Percentiles rank a stretch among this genome's conserved stretches.
Evolutionary conservation across 2,329 filamentous ascomycete genomes (phyloP).

Genomic region (Sporothrix luriei): DNA sequence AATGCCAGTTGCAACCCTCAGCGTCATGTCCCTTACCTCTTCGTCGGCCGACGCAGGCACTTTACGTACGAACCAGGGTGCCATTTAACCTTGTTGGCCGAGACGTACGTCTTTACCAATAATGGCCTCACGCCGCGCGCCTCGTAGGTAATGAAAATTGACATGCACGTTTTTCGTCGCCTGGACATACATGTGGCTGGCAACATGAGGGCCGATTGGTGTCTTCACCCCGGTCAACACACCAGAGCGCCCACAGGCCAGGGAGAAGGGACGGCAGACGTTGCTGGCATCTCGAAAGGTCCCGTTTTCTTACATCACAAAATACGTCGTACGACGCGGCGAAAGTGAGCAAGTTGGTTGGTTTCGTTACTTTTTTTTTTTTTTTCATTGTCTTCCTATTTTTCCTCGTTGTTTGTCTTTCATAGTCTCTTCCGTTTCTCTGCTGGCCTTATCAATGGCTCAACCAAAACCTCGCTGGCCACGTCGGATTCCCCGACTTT

Average conservation of each 20-base stretch:
- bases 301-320: slow-evolving; percentile 5
- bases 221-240: neutral
- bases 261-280: neutral
- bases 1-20: neutral
- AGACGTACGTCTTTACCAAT: neutral
- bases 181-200: slow-evolving; percentile 6
- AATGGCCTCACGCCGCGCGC: neutral
- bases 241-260: neutral
- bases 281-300: slow-evolving; percentile 2
- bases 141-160: neutral
- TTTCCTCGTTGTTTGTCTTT: neutral
- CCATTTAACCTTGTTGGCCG: neutral
- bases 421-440: neutral
- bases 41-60: slow-evolving; percentile 2
- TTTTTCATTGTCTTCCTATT: neutral
- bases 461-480: slow-evolving; percentile 2
- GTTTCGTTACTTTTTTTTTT: neutral
- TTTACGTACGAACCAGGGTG: slow-evolving; percentile 14
- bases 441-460: neutral
- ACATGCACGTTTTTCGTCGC: no score
- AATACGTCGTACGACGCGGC: neutral
- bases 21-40: neutral
- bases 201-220: slow-evolving; percentile 4
- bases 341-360: neutral
- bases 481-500: neutral